Percentiles rank a stretch among this genome's conserved stretches.
phyloP scores from a whole-genome alignment of 2,329 filamentous ascomycete genomes.

The Penicillium sp. region DNA sequence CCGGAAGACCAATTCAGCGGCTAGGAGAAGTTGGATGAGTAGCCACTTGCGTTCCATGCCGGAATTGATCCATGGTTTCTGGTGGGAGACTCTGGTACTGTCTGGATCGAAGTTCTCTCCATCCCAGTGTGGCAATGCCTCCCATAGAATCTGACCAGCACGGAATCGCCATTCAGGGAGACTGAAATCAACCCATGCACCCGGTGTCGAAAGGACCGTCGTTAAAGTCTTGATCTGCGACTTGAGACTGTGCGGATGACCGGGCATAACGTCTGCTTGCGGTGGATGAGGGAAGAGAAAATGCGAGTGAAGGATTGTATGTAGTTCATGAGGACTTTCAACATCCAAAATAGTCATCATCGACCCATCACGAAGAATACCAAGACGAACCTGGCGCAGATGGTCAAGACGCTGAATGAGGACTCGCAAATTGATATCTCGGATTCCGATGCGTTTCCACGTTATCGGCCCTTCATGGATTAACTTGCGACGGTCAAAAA shows the following conservation, averaged over 20 bases:
- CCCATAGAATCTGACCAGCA: conserved; percentile 44
- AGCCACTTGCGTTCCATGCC: conserved; percentile 48
- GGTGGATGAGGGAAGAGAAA: conserved; percentile 37
- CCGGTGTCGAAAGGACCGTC: conserved; percentile 38
- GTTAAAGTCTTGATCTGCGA: conserved; percentile 44
- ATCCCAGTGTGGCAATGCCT: conserved; percentile 32
- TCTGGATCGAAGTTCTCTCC: conserved; percentile 28
- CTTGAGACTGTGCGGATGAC: conserved; percentile 35
- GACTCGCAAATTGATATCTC: conserved; percentile 31
- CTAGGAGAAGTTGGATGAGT: conserved; percentile 50
- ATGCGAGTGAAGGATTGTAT: conserved; percentile 33
- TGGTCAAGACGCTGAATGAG: conserved; percentile 34
- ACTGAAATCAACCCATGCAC: conserved; percentile 47
- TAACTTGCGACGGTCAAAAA: conserved; percentile 34
- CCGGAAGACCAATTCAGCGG: conserved; percentile 51
- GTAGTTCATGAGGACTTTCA: conserved; percentile 29
- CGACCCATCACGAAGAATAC: conserved; percentile 28
- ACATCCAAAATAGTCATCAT: conserved; percentile 34
- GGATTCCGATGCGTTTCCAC: conserved; percentile 41
- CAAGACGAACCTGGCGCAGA: conserved; percentile 32
- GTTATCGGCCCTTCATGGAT: conserved; percentile 35
- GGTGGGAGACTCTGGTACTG: conserved; percentile 1
- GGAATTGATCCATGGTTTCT: conserved; percentile 24
- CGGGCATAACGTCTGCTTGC: conserved; percentile 18
- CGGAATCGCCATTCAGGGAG: conserved; percentile 43